Evolutionary conservation across 345 rosid genomes (phyloP).

Genomic region (Eucalyptus virginea): DNA sequence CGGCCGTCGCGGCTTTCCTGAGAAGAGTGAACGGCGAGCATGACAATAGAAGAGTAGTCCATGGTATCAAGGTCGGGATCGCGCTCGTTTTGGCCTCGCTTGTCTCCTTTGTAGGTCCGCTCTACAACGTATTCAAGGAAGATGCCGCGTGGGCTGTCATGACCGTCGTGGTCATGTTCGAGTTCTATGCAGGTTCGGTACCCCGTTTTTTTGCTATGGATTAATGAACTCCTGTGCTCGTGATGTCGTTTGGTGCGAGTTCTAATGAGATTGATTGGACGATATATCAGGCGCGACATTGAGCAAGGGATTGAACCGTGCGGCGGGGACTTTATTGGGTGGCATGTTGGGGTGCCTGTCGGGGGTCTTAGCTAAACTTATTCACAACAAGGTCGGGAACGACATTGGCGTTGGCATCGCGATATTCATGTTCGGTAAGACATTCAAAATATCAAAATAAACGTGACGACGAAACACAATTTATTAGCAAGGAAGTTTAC

Average conservation of each 20-base stretch:
- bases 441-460: neutral
- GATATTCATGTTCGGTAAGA: constrained; percentile 39
- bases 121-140: constrained; percentile 28
- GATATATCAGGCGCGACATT: constrained; percentile 42
- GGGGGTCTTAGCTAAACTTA: constrained; percentile 8
- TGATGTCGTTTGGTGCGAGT: neutral
- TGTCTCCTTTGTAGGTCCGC: constrained; percentile 33
- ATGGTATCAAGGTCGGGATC: constrained; percentile 49
- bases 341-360: constrained; percentile 45
- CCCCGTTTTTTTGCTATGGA: neutral
- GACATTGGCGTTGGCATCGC: constrained; percentile 22
- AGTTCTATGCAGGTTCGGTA: constrained; percentile 52
- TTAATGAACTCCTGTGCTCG: neutral
- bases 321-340: constrained; percentile 47
- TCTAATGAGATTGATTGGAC: neutral
- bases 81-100: constrained; percentile 54
- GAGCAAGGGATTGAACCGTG: constrained; percentile 60
- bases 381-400: constrained; percentile 11
- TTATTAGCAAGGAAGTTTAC: neutral
- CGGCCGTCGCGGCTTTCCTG: neutral
- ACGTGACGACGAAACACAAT: too few species aligned
- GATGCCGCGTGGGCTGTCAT: constrained; percentile 77
- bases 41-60: constrained; percentile 18
- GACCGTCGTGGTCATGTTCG: constrained; percentile 66
- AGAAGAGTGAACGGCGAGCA: neutral